A percentile compares a stretch with the other conserved stretches of the same genome.
phyloP scores from a whole-genome alignment of 1,139 yeast genomes.

The Debaryomyces sp. region DNA sequence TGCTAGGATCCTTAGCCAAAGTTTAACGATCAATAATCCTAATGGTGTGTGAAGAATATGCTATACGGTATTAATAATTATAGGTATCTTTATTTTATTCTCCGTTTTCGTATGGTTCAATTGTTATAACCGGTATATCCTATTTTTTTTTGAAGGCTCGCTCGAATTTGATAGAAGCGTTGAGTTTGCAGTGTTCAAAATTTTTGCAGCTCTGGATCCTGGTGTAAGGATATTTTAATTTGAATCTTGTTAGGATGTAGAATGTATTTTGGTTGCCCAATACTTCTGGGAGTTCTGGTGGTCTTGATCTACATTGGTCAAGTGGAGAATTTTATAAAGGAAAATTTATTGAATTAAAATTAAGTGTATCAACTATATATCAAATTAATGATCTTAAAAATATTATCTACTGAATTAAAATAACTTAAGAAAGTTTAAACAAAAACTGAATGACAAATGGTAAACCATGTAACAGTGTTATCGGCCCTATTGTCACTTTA shows the following conservation, averaged over 20 bases:
- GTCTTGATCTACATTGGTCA: background rate
- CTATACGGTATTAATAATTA: background rate
- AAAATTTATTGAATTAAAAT: background rate
- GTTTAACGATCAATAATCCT: background rate
- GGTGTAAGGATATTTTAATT: background rate
- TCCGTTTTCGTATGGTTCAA: background rate
- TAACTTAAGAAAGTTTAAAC: background rate
- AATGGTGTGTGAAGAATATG: background rate
- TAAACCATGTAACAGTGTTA: background rate
- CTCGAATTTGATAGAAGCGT: background rate
- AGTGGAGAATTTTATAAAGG: background rate
- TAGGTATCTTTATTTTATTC: background rate
- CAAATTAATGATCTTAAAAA: background rate
- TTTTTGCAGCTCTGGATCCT: background rate
- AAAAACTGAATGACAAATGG: background rate
- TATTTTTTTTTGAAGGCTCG: background rate
- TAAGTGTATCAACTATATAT: background rate
- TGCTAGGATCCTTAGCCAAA: background rate
- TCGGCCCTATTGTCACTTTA: constrained; percentile 2
- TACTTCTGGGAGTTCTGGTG: too few species aligned
- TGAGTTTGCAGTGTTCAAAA: background rate
- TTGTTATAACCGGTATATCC: background rate
- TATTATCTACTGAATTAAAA: background rate
- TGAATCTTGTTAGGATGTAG: background rate
- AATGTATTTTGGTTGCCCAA: background rate